Base-by-base conservation (phyloP, 2,329 filamentous ascomycete species). In the Pseudofabraea citricarpa region DNA sequence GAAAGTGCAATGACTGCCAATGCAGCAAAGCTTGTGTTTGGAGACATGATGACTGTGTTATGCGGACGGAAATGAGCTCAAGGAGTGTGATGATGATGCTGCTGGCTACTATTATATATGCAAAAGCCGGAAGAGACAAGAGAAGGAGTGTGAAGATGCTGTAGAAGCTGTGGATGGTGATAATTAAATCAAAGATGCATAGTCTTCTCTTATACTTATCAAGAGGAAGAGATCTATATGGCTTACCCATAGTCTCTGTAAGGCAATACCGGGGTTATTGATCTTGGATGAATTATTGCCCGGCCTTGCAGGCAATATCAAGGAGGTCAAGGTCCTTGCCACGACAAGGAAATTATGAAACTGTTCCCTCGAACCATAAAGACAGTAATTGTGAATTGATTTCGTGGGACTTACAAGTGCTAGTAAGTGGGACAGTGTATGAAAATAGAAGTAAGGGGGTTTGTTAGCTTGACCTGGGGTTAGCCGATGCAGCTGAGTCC, bases 221-320 rank as follows among this genome's bases (percentile, higher is more conserved):
- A n/a, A n/a, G n/a, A n/a, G n/a, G n/a, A n/a, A n/a, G n/a, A n/a
- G n/a, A n/a, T n/a, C n/a, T n/a, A n/a, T n/a, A n/a, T n/a, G n/a
- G n/a, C 35, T 22, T 20, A 21, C 9, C 12, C 20, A 43, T 19
- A 29, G 40, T 36, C 37, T 22, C n/a, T 16, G 29, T 19, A 43
- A 22, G 27, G 24, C 36, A 33, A 21, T 36, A 37, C 31, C 16
- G 27, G 39, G 38, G 38, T 20, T 32, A 9, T 27, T 43, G 16
- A 29, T 27, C 32, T n/a, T n/a, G n/a, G n/a, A n/a, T 27, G 32
- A 23, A 44, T 49, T 39, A 47, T 46, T 39, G 32, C 13, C 20
- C 22, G 23, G 40, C 46, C 43, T 48, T 48, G 43, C 46, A 48
- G 46, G 18, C 16, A 13, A 9, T 16, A 15, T 9, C 29, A 13